phyloP scores from a whole-genome alignment of 1,284 basidiomycete species.

The Pseudozyma tsukubaensis region DNA sequence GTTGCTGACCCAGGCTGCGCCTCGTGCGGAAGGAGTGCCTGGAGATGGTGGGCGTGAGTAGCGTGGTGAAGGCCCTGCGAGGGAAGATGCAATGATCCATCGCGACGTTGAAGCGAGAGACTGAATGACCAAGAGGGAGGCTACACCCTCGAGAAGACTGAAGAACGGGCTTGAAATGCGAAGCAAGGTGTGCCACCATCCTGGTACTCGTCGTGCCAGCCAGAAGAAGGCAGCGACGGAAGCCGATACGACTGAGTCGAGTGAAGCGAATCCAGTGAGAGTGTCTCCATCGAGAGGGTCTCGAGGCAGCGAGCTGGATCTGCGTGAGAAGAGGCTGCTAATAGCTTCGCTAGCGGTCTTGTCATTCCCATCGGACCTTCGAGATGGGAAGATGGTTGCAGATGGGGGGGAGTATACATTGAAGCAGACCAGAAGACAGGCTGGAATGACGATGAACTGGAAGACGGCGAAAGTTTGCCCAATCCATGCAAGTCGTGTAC shows the following conservation, averaged over 20 bases:
- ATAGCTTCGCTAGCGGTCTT: slow-evolving; percentile 34
- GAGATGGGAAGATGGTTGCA: slow-evolving; percentile 42
- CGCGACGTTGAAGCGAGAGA: slow-evolving; percentile 58
- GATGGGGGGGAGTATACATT: slow-evolving; percentile 64
- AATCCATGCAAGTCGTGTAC: slow-evolving; percentile 54
- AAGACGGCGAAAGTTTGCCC: slow-evolving; percentile 59
- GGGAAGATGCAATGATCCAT: slow-evolving; percentile 73
- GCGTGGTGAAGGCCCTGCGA: slow-evolving; percentile 77
- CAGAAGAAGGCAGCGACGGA: slow-evolving; percentile 53
- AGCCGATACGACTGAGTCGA: slow-evolving; percentile 27
- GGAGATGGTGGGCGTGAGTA: slow-evolving; percentile 74
- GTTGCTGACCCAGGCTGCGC: slow-evolving; percentile 38
- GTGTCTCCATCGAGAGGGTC: slow-evolving; percentile 19
- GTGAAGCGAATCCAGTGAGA: slow-evolving; percentile 23
- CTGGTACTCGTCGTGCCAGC: slow-evolving; percentile 55
- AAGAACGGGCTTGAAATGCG: slow-evolving; percentile 64
- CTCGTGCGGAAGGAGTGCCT: slow-evolving; percentile 2
- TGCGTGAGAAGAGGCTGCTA: slow-evolving; percentile 25
- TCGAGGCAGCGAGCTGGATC: neutral
- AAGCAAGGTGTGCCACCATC: slow-evolving; percentile 63
- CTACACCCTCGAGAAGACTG: slow-evolving; percentile 66
- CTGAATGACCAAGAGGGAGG: slow-evolving; percentile 66
- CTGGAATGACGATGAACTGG: slow-evolving; percentile 65
- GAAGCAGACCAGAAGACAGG: slow-evolving; percentile 62
- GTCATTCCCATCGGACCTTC: slow-evolving; percentile 24